Evolutionary conservation across 1,284 basidiomycete genomes (phyloP).

Genomic region (Ceratobasidium sp.): DNA sequence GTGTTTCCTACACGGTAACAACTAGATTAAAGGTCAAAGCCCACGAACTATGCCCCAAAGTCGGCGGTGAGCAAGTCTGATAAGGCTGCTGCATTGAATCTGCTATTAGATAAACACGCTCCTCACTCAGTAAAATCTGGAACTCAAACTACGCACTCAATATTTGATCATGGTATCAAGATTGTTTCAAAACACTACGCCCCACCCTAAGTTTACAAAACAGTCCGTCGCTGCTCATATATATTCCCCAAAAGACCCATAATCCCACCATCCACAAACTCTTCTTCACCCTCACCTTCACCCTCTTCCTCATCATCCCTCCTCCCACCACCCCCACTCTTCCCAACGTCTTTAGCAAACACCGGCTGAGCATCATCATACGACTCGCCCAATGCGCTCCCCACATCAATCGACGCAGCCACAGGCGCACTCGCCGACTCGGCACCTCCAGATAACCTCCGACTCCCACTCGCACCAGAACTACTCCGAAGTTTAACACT

Average conservation of each 20-base stretch:
- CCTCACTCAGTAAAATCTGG: too few relatives aligned
- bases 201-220: slow-evolving; percentile 47
- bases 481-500: slow-evolving; percentile 57
- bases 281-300: slow-evolving; percentile 59
- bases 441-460: slow-evolving; percentile 15
- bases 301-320: slow-evolving; percentile 34
- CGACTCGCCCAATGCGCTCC: slow-evolving; percentile 73
- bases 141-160: too few relatives aligned
- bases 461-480: neutral
- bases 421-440: neutral
- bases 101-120: too few relatives aligned
- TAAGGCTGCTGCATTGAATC: too few relatives aligned
- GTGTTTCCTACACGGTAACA: too few relatives aligned
- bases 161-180: neutral
- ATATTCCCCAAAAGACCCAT: slow-evolving; percentile 82
- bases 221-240: slow-evolving; percentile 59
- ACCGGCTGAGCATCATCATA: slow-evolving; percentile 68
- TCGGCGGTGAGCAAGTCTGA: too few relatives aligned
- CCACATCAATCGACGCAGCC: slow-evolving; percentile 65
- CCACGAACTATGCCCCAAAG: too few relatives aligned
- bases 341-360: slow-evolving; percentile 56
- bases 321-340: slow-evolving; percentile 47
- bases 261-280: slow-evolving; percentile 72
- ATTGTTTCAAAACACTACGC: neutral
- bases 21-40: too few relatives aligned